Base-by-base conservation (phyloP, 1,284 basidiomycete genomes). In the Apiotrichum domesticum region DNA sequence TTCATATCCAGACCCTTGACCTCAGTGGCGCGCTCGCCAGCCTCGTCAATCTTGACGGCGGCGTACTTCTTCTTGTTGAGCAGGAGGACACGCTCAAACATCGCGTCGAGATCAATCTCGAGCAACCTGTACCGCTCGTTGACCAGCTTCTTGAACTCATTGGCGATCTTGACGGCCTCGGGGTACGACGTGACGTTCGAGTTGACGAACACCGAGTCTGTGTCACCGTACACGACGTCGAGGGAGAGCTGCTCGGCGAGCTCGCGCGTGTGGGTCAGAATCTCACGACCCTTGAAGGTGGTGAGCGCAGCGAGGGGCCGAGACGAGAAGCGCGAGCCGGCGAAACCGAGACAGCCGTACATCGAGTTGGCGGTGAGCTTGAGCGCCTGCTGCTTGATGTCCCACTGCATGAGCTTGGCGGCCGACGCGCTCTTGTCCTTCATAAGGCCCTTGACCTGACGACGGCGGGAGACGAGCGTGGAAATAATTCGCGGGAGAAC, bases 11-110 rank as follows among this genome's bases (percentile, higher is more conserved):
- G 79, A 77, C 96, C 96, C 74, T 98, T 99, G 75, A 98, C 82
- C 73, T 99, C 96, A 1, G 84, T 88, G 6, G 83, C 84, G 7
- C 87, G 88, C 55, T 84, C 81, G 1, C 82, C 82, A 13, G 82
- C 84, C 63, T 91, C 88, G 66, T 90, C 90, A 42, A 95, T 85
- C 77, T 97, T 96, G 71, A 97, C 81, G 0, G 96, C 96, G 0
- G 96, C 96, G 67, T 99, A 99, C 78, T 98, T 98, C 80, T 98
- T 99, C 84, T 98, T 99, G 71, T 98, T 95, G 52, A 99, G 78
- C 15, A 99, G 82, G 1, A 99, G 78, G 62, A 99, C 82, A 2
- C 96, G 85, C 70, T 95, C 85, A 78, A 98, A 99, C 33, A 97
- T 85, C 6, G 88, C 87, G 67, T 99, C 96, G 35, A 97, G 83